Evolutionary conservation across 495 filamentous ascomycete species (phyloP), one percentile per base, ranked within the genome.

Genomic region (Chaetomium tenue): DNA sequence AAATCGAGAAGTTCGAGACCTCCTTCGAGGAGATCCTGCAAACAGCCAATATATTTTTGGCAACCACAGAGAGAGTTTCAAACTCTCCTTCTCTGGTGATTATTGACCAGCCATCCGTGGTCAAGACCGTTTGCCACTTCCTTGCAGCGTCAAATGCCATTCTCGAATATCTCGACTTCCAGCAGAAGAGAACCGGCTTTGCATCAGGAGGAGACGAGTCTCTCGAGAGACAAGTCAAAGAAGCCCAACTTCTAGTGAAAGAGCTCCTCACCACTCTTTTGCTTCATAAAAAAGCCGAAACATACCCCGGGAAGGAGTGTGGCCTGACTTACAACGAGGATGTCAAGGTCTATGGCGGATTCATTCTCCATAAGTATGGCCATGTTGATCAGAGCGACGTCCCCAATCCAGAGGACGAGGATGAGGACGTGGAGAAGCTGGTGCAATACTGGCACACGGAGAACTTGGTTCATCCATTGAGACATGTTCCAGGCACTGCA

Each of bases 401-500:
- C 3, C 64, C 59, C 2, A 48, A 61, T 13, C 51, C 58, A 1
- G 18, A 12, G 6, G 53, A 55, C 9, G 50, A 57, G 11, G n/a
- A 63, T 13, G 59, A 28, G 11, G 64, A 63, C 18, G 3, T 62
- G 22, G 22, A 18, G 1, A 53, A 51, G 46, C 22, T 58, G 23
- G 50, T 40, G n/a, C 22, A 23, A 18, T 61, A 61, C 57, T 68
- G 58, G 56, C 66, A 65, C 16, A 22, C 37, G 1, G 66, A 68
- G 15, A 40, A 37, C 39, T 6, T 61, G 20, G 56, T 47, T 8
- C 46, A 58, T 30, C 63, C 66, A 8, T 22, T 65, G 53, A 61
- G 62, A 46, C 66, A 61, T 30, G 62, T 68, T 12, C 66, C 66
- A 37, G 66, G 66, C 16, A 68, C 56, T 30, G 57, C 50, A 5